Percentiles rank a stretch among this genome's conserved stretches.
These are phyloP conservation scores for Trichoderma parareesei DNA, from an alignment of 495 filamentous ascomycete species.

Conservation along the genomic window DNA sequence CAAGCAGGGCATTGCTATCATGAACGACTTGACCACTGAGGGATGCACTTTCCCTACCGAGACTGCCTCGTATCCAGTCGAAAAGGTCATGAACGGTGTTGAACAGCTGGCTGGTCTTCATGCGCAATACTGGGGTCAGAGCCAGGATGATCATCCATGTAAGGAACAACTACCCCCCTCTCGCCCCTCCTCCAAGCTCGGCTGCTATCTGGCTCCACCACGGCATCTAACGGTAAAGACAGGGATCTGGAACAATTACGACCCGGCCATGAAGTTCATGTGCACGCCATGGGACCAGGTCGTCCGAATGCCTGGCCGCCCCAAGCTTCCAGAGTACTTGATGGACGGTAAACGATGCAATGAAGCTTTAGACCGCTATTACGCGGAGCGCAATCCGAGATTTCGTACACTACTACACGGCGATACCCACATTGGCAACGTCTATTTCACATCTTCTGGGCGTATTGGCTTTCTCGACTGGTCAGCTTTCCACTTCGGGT, in stretches of 20 bases:
- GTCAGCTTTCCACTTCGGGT: constrained; percentile 21
- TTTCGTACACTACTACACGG: constrained; percentile 23
- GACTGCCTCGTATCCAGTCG: constrained; percentile 18
- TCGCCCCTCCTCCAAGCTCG: neutral
- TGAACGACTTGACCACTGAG: constrained; percentile 24
- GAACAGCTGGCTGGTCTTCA: constrained; percentile 24
- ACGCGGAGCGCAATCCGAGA: constrained; percentile 19
- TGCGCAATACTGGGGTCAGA: constrained; percentile 23
- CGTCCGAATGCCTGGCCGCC: constrained; percentile 17
- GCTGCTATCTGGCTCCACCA: neutral
- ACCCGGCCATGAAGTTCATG: constrained; percentile 19
- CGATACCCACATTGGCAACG: constrained; percentile 22
- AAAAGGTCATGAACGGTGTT: constrained; percentile 18
- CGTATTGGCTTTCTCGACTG: constrained; percentile 22
- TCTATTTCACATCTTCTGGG: constrained; percentile 19
- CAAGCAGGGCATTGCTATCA: constrained; percentile 27
- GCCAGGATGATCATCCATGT: constrained; percentile 19
- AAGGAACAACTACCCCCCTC: constrained; percentile 11
- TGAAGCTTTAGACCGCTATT: constrained; percentile 20
- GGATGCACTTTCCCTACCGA: constrained; percentile 24
- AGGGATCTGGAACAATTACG: constrained; percentile 22
- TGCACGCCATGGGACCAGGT: constrained; percentile 17
- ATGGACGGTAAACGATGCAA: constrained; percentile 21
- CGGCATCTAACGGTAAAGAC: neutral
- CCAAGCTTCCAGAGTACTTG: constrained; percentile 18